Percentiles rank a stretch among this genome's conserved stretches.
Evolutionary conservation across 2,329 filamentous ascomycete genomes (phyloP).

Genomic region (Fusarium sublunatum): DNA sequence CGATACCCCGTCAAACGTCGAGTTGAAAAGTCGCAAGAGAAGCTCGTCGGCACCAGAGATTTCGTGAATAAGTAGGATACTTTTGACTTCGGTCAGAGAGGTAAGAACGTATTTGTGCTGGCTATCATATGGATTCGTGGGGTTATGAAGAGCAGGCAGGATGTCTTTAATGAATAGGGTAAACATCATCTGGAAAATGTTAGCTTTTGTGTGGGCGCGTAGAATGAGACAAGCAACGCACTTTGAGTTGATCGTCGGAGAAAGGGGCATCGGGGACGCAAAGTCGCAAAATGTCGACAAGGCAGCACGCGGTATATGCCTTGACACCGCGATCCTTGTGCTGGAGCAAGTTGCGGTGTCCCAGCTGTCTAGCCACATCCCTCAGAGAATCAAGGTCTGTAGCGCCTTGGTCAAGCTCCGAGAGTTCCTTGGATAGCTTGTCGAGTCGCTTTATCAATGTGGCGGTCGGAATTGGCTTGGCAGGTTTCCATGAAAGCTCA

Average conservation of each 20-base stretch:
- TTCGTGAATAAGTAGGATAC: slow-evolving; percentile 90
- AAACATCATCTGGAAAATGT: slow-evolving; percentile 82
- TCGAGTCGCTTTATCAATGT: slow-evolving; percentile 86
- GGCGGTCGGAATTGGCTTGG: slow-evolving; percentile 85
- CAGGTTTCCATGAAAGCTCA: slow-evolving; percentile 89
- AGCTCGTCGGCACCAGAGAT: slow-evolving; percentile 84
- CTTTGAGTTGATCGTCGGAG: slow-evolving; percentile 89
- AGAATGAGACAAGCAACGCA: slow-evolving; percentile 51
- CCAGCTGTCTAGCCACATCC: slow-evolving; percentile 86
- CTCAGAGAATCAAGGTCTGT: slow-evolving; percentile 84
- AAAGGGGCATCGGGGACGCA: slow-evolving; percentile 97
- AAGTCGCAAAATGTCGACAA: slow-evolving; percentile 92
- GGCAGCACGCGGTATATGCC: slow-evolving; percentile 86
- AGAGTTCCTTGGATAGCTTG: slow-evolving; percentile 82
- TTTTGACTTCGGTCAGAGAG: slow-evolving; percentile 92
- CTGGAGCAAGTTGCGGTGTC: slow-evolving; percentile 80
- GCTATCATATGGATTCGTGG: slow-evolving; percentile 88
- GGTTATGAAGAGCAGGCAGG: slow-evolving; percentile 85
- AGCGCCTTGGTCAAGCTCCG: slow-evolving; percentile 87
- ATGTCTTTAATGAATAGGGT: slow-evolving; percentile 85
- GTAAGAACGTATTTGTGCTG: slow-evolving; percentile 93
- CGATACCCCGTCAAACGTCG: slow-evolving; percentile 92
- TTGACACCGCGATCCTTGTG: slow-evolving; percentile 96
- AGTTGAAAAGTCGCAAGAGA: slow-evolving; percentile 83
- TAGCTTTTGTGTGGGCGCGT: slow-evolving; percentile 28